Evolutionary conservation across 2,329 filamentous ascomycete species (phyloP).

Genomic region (Alternaria sp.): DNA sequence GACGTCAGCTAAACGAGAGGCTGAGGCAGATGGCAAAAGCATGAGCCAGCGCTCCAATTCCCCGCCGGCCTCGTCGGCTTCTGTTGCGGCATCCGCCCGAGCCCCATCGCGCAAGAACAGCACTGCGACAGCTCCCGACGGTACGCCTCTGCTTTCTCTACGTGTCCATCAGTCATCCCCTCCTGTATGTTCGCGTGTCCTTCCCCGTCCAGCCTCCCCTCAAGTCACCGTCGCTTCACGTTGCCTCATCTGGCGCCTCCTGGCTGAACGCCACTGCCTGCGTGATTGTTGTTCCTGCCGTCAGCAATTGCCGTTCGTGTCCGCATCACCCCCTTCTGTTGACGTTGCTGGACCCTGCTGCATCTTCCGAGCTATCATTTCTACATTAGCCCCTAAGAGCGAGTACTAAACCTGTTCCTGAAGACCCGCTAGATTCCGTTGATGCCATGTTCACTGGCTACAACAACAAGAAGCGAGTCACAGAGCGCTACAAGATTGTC

Average conservation of each 20-base stretch:
- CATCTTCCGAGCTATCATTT: not conserved
- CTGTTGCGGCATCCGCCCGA: conserved; percentile 38
- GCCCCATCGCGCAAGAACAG: conserved; percentile 42
- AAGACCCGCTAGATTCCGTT: conserved; percentile 35
- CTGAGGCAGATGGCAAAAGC: conserved; percentile 2
- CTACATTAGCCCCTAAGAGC: not conserved
- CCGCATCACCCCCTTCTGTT: not conserved
- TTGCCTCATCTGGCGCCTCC: conserved; percentile 13
- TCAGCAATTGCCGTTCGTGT: conserved; percentile 14
- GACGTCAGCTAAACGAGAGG: conserved; percentile 15
- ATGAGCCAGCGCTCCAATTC: conserved; percentile 20
- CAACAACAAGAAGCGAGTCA: conserved; percentile 80
- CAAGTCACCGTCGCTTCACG: not conserved
- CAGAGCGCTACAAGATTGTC: conserved; percentile 93
- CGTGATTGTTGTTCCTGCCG: conserved; percentile 23
- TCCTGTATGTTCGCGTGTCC: not conserved
- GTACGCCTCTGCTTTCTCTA: conserved; percentile 23
- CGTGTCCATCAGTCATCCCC: not conserved
- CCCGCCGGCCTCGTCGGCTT: conserved; percentile 31
- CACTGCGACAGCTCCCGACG: conserved; percentile 51
- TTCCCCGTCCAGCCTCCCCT: conserved; percentile 1
- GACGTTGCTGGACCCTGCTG: not conserved
- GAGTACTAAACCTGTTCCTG: conserved; percentile 7
- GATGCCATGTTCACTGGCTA: conserved; percentile 58
- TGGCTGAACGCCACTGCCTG: conserved; percentile 18